These are phyloP conservation scores for Mortierella sp. DNA, from an alignment of 371 early-diverging fungal species.

Conservation along the genomic window DNA sequence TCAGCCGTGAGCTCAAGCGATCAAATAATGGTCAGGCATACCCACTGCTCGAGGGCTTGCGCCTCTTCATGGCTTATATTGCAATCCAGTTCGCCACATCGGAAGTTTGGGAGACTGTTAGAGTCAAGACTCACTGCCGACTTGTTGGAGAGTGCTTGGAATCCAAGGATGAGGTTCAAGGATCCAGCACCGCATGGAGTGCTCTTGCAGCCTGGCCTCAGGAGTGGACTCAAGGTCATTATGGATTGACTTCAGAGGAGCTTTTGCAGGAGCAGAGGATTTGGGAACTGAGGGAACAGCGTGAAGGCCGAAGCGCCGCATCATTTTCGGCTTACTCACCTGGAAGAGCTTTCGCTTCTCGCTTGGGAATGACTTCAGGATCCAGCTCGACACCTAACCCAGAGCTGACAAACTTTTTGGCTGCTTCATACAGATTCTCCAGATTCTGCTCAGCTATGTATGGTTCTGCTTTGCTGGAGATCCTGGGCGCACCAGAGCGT, in stretches of 20 bases:
- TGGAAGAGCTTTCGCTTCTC: background rate
- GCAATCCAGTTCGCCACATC: conserved; percentile 52
- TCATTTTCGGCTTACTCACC: conserved; percentile 6
- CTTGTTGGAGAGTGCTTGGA: conserved; percentile 47
- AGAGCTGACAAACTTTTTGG: conserved; percentile 50
- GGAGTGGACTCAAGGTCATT: conserved; percentile 22
- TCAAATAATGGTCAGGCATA: conserved; percentile 14
- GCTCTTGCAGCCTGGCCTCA: conserved; percentile 39
- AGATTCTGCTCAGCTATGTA: conserved; percentile 56
- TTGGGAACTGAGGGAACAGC: conserved; percentile 36
- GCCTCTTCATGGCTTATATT: conserved; percentile 48
- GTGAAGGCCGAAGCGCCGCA: conserved; percentile 25
- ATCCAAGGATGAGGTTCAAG: conserved; percentile 42
- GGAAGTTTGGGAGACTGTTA: conserved; percentile 42
- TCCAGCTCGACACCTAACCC: conserved; percentile 20
- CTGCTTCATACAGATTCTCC: conserved; percentile 49
- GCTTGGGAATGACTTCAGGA: background rate
- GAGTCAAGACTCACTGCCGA: conserved; percentile 37
- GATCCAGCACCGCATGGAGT: conserved; percentile 47
- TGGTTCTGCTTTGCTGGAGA: conserved; percentile 26
- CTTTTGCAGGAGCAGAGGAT: conserved; percentile 23
- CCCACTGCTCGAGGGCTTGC: conserved; percentile 42
- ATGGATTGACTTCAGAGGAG: conserved; percentile 25
- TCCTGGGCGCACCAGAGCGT: conserved; percentile 48
- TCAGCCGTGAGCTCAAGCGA: conserved; percentile 42